Evolutionary conservation across 1,284 basidiomycete genomes (phyloP), one percentile per base, ranked within the genome.

Genomic region (Sparassis latifolia): DNA sequence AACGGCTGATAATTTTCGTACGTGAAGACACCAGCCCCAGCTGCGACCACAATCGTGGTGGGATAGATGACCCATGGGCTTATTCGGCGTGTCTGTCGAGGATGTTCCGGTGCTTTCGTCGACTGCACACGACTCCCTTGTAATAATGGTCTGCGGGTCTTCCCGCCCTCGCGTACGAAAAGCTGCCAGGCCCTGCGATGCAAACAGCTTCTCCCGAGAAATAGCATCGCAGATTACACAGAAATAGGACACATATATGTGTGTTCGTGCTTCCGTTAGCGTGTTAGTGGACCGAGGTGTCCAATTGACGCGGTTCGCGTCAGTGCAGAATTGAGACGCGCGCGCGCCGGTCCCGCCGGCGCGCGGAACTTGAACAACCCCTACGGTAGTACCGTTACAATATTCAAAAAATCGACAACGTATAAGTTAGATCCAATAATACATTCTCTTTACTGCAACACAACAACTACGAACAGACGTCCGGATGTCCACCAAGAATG

Each of bases 1-100:
- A 86, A 80, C 2, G 85, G 79, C 56, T 84, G 76, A 53, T 73
- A 79, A 20, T 75, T 75, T 53, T 83, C 68, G 59, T 85, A 87
- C 29, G 81, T 75, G 47, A 75, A 52, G 52, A 74, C 73, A 9
- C 74, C 71, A 20, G 65, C 69, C 5, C 75, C 76, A 7, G 57
- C 58, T 2, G 66, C 33, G 3, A 61, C 48, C 7, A 64, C 45
- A 2, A 62, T 4, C 2, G 58, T 59, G 4, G 60, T 57, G 28
- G 65, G 58, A 2, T 55, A 54, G 9, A 62, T 54, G 29, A 63
- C 30, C 62, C 60, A 65, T 44, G 54, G 42, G 27, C 52, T 53
- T 1, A 54, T 29, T 20, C 54, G 53, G 12, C 45, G 44, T 37
- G 51, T 47, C 3, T 42, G 49, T 10, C 33, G 37, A 27, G 52